These are phyloP conservation scores for Leptomonas pyrrhocoris DNA, from an alignment of 208 protist genomes.

Conservation along the genomic window DNA sequence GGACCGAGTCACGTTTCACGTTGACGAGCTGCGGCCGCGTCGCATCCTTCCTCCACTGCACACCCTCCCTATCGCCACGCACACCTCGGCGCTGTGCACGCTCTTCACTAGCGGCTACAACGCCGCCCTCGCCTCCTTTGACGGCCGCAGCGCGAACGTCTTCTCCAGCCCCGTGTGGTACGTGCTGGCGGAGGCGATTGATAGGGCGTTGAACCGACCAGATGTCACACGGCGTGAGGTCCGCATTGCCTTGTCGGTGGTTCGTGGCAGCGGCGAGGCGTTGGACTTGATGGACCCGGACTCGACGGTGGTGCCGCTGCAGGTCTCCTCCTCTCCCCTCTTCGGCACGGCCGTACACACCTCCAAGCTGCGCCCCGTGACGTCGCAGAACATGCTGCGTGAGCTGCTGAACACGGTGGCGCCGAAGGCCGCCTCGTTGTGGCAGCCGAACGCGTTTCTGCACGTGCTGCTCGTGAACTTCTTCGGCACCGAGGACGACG, in stretches of 20 bases:
- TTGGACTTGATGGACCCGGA: slow-evolving; percentile 34
- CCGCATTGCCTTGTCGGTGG: slow-evolving; percentile 31
- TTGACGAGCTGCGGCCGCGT: slow-evolving; percentile 21
- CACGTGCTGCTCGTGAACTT: slow-evolving; percentile 39
- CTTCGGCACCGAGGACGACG: slow-evolving; percentile 26
- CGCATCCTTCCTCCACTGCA: slow-evolving; percentile 15
- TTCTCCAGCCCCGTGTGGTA: slow-evolving; percentile 37
- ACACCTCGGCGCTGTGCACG: slow-evolving; percentile 29
- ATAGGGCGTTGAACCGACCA: slow-evolving; percentile 8
- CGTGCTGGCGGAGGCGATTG: slow-evolving; percentile 34
- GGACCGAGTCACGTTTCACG: slow-evolving; percentile 10
- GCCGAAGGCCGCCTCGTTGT: slow-evolving; percentile 3
- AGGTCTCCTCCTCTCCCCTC: slow-evolving; percentile 35
- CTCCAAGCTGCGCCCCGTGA: slow-evolving; percentile 14
- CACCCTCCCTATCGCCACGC: slow-evolving; percentile 18
- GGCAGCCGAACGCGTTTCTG: slow-evolving; percentile 23
- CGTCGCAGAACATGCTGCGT: slow-evolving; percentile 21
- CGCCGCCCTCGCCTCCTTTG: slow-evolving; percentile 33
- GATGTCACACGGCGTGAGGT: slow-evolving; percentile 17
- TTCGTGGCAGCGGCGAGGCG: slow-evolving; percentile 21
- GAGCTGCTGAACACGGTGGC: slow-evolving; percentile 25
- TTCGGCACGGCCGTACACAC: slow-evolving; percentile 40
- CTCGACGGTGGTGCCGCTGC: slow-evolving; percentile 21
- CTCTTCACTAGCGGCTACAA: slow-evolving; percentile 38
- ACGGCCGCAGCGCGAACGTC: slow-evolving; percentile 28